Evolutionary conservation across 2,329 filamentous ascomycete genomes (phyloP), one percentile per base, ranked within the genome.

Genomic region (Trichoderma koningii): DNA sequence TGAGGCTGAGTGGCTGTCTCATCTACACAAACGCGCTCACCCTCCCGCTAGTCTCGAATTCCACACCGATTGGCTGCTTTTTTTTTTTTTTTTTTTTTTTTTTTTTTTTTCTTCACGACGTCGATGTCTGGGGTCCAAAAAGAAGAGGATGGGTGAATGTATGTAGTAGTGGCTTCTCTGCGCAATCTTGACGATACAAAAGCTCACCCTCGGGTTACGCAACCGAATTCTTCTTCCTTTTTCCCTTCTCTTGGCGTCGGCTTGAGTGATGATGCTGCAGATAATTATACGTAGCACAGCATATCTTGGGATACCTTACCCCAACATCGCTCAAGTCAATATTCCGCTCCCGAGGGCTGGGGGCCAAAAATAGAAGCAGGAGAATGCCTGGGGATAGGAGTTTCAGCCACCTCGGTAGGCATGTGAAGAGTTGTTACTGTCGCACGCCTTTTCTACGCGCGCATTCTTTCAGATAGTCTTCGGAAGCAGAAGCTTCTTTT

Each of bases 1-100:
- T 23, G 57, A 62, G 48, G 48, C 48, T 52, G 57, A 52, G 34
- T 28, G 10, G 28, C 23, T 34, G 59, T 62, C 38, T 62, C 59
- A 45, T 45, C 12, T 62, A 52, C 48, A 62, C 44, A 19, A 52
- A 38, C 30, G n/a, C 26, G 17, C 23, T 47, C 44, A 28, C 7
- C n/a, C 26, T n/a, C n/a, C 9, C 7, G 17, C 48, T 45, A 44
- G 47, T 23, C 45, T 21, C 45, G 17, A 12, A 21, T 17, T 2
- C 1, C 10, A 23, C 21, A 42, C 56, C 45, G 56, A 60, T 60
- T 60, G 56, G 56, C 30, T 38, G 10, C 7, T 14, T 38, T 10
- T 9, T 45, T 5, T 30, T 3, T 10, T 14, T 45, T 5, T 30
- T 3, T 10, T 14, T 45, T 5, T 30, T 3, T 10, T 14, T 14